Evolutionary conservation across 2,329 filamentous ascomycete species (phyloP).

Genomic region (Fusarium sororula): DNA sequence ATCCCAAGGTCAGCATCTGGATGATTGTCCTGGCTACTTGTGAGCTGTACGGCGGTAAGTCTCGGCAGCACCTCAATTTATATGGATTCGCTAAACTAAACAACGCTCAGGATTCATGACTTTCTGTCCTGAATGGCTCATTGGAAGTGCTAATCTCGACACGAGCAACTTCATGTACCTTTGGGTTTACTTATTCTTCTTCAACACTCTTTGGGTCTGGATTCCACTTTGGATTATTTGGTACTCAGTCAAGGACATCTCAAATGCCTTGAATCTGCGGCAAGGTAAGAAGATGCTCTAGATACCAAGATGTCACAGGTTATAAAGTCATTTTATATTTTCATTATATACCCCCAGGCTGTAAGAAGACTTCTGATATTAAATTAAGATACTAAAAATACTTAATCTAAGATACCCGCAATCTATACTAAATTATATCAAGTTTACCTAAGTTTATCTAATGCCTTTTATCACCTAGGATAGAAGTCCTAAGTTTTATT

Average conservation of each 20-base stretch:
- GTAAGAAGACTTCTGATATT: no score
- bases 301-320: neutral
- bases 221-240: slow-evolving; percentile 69
- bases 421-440: no score
- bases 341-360: neutral
- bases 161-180: slow-evolving; percentile 73
- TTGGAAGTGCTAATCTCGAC: slow-evolving; percentile 69
- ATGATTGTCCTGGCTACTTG: slow-evolving; percentile 73
- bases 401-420: no score
- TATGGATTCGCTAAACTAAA: neutral
- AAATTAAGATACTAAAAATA: no score
- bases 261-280: slow-evolving; percentile 57
- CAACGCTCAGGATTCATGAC: slow-evolving; percentile 70
- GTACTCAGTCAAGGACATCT: slow-evolving; percentile 64
- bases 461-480: no score
- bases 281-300: slow-evolving; percentile 45
- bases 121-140: slow-evolving; percentile 75
- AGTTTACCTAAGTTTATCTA: no score
- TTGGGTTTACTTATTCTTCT: slow-evolving; percentile 75
- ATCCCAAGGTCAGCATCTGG: slow-evolving; percentile 65
- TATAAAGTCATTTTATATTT: neutral
- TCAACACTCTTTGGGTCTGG: slow-evolving; percentile 74
- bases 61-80: neutral
- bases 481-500: no score
- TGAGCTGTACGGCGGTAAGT: slow-evolving; percentile 71